Evolutionary conservation across 495 filamentous ascomycete species (phyloP), one percentile per base, ranked within the genome.

Genomic region (Baudoinia panamericana): DNA sequence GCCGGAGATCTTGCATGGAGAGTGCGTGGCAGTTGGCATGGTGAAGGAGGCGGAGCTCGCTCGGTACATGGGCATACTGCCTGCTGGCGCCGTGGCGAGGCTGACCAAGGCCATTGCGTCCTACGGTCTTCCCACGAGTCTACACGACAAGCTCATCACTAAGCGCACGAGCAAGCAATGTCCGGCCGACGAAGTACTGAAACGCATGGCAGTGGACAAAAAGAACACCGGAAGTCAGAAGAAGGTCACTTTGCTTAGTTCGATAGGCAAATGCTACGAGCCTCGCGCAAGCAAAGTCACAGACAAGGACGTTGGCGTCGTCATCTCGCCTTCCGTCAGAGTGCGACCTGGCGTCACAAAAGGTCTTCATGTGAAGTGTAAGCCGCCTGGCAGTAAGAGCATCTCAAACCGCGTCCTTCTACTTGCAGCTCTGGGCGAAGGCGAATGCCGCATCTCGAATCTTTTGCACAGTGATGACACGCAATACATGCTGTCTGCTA

Each of bases 161-260:
- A 84, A 82, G 54, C 69, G 87, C 42, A 86, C 92, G 7, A 80
- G 77, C 21, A 95, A 90, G 59, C 70, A 78, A 50, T 97, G 92
- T 57, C 78, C 85, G n/a, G 83, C 95, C 9, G 84, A 96, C 46
- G 73, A 80, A 30, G 59, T 96, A 42, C 65, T 97, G 31, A 70
- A 76, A 43, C 88, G 92, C 57, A 97, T 97, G 90, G 86, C 77
- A 2, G 76, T 96, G 27, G 90, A 97, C 64, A 97, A 97, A 73
- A 97, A 97, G 72, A 97, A 97, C 40, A 80, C 93, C 23, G 90
- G 90, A 1, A 73, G 71, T 24, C 88, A 92, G 61, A 97, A 96
- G 69, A 93, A 92, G 63, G 78, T 97, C 39, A 90, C 94, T n/a
- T 72, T 99, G 5, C 73, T 99, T 16, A 84, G 85, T 0, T 80